Conservation (phyloP, 768 basidiomycete genomes). For the Tylopilus rubrobrunneus region DNA sequence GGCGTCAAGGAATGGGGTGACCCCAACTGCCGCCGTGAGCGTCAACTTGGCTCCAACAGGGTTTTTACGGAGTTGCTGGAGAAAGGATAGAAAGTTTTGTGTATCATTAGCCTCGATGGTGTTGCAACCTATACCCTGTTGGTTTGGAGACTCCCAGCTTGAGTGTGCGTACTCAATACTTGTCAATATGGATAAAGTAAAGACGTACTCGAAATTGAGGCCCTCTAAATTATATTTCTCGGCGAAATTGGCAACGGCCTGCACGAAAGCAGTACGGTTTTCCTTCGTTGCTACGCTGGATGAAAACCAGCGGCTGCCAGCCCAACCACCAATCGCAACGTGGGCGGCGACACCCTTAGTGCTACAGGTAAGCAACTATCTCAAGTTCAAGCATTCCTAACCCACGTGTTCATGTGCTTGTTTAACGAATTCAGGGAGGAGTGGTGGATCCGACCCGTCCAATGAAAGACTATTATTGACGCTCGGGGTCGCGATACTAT, state of each 20-base stretch:
- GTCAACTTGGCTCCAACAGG: not conserved
- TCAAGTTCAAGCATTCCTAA: not conserved
- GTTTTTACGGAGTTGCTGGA: not conserved
- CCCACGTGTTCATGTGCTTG: slow-evolving; percentile 37
- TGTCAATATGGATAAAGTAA: not conserved
- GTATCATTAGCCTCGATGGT: not conserved
- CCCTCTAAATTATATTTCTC: slow-evolving; percentile 53
- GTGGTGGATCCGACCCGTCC: slow-evolving; percentile 39
- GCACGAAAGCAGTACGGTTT: slow-evolving; percentile 63
- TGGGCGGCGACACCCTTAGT: slow-evolving; percentile 51
- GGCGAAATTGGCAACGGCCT: slow-evolving; percentile 50
- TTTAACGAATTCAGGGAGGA: slow-evolving; percentile 56
- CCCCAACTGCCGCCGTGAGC: not conserved
- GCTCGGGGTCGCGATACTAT: slow-evolving; percentile 34
- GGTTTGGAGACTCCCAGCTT: not conserved
- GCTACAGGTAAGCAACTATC: not conserved
- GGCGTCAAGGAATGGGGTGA: slow-evolving; percentile 57
- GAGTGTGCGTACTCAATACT: slow-evolving; percentile 11
- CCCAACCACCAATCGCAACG: slow-evolving; percentile 70
- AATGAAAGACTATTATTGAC: slow-evolving; percentile 32
- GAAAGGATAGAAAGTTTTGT: not conserved
- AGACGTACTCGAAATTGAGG: slow-evolving; percentile 36
- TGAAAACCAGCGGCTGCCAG: slow-evolving; percentile 61
- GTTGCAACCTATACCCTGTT: not conserved
- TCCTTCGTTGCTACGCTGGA: slow-evolving; percentile 49